Base-by-base conservation (phyloP, 192 early-diverging fungal species). In the Podila clonocystis region DNA sequence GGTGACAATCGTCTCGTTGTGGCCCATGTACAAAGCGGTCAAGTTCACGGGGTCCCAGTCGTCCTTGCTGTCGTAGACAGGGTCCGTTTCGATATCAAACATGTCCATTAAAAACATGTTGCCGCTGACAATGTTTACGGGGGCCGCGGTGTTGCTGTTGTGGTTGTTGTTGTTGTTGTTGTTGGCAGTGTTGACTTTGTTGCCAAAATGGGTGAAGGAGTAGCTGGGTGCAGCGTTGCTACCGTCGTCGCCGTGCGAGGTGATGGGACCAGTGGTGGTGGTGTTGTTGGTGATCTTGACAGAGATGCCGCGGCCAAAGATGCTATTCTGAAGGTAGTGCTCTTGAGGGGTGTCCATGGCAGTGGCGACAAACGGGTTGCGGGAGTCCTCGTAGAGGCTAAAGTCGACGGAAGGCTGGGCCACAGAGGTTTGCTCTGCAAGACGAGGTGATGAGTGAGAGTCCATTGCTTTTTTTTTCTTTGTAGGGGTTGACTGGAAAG, bases 111-210 rank as follows among this genome's bases (percentile, higher is more conserved):
- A 31, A 29, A 30, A 60, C 28, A 24, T 30, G 15, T 19, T 24
- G 33, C 9, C 19, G 19, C 33, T 63, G 33, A 19, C 36, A 33
- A 19, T 45, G 67, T 33, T 68, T 57, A n/a, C 38, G 31, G 48
- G 34, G 48, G 24, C 28, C 59, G 63, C 24, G 58, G 45, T 31
- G 58, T 52, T 17, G 68, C 7, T 66, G 64, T 19, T 52, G 50
- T 12, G 57, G 65, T 36, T 57, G 33, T 22, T 28, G 59, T 50
- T 48, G 58, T 50, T 70, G 24, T 11, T 62, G 59, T 50, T 52
- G 64, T 30, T 67, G 45, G 62, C 45, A n/a, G 30, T 69, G 65
- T 30, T 63, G 77, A 49, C 45, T 55, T 24, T 55, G 20, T 61
- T 30, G 8, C 30, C 59, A 24, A 15, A 45, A 15, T 45, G 41